These are phyloP conservation scores for Aspergillus tanneri DNA, from an alignment of 2,329 filamentous ascomycete species.

Conservation along the genomic window DNA sequence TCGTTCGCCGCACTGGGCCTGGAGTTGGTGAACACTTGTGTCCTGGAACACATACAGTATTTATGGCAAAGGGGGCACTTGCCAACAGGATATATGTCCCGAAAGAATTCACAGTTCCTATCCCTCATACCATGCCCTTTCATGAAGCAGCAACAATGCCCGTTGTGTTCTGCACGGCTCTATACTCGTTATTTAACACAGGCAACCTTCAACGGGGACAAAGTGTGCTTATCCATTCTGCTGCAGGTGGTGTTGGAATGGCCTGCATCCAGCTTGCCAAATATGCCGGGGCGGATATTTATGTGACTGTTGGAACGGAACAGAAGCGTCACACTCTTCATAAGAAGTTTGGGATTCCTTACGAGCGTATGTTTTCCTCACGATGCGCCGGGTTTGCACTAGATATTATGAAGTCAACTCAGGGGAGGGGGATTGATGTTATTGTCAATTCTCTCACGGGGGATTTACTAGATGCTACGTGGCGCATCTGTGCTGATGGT, in stretches of 20 bases:
- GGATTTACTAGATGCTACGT: slow-evolving; percentile 18
- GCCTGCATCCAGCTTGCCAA: slow-evolving; percentile 21
- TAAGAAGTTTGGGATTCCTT: slow-evolving; percentile 16
- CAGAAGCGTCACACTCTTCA: slow-evolving; percentile 19
- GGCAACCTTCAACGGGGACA: slow-evolving; percentile 18
- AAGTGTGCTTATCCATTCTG: slow-evolving; percentile 24
- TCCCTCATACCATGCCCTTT: slow-evolving; percentile 30
- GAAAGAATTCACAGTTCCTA: slow-evolving; percentile 13
- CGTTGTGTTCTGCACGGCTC: slow-evolving; percentile 22
- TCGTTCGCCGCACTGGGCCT: slow-evolving; percentile 34
- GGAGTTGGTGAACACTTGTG: slow-evolving; percentile 31
- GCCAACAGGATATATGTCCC: slow-evolving; percentile 11
- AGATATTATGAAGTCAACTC: slow-evolving; percentile 17
- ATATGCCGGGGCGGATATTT: slow-evolving; percentile 13
- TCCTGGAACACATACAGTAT: slow-evolving; percentile 38
- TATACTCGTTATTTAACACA: slow-evolving; percentile 25
- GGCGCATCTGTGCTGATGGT: slow-evolving; percentile 22
- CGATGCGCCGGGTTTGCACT: slow-evolving; percentile 16
- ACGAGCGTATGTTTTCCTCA: slow-evolving; percentile 25
- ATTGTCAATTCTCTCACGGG: slow-evolving; percentile 13
- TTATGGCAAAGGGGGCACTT: slow-evolving; percentile 9
- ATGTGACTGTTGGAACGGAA: slow-evolving; percentile 21
- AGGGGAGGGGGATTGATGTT: slow-evolving; percentile 25
- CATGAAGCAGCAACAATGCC: slow-evolving; percentile 30
- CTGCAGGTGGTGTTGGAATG: slow-evolving; percentile 20